phyloP scores from a whole-genome alignment of 129 eudicot species.

The Pseudognaphalium luteoalbum region DNA sequence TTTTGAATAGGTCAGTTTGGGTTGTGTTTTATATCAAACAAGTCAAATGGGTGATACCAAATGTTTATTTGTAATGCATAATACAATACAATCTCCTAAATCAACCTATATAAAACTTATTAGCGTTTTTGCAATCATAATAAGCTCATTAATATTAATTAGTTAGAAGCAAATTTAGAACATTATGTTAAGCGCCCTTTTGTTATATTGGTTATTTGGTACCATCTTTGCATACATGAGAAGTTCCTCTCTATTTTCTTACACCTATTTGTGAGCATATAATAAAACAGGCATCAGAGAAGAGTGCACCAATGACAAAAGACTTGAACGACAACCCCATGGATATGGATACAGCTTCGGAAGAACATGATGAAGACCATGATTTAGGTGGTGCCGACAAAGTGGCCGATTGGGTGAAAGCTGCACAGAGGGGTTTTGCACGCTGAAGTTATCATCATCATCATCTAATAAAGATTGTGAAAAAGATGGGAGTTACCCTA shows the following conservation, averaged over 20 bases:
- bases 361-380: constrained; percentile 28
- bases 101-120: not conserved
- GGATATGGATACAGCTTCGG: constrained; percentile 31
- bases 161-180: not conserved
- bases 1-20: not conserved
- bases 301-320: constrained; percentile 25
- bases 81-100: not conserved
- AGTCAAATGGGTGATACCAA: not conserved
- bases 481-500: constrained; percentile 14
- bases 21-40: not conserved
- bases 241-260: not conserved
- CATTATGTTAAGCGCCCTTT: not conserved
- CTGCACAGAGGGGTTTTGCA: constrained; percentile 39
- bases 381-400: constrained; percentile 35
- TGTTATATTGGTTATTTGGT: not conserved
- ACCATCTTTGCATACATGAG: constrained; percentile 4
- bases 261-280: not conserved
- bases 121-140: not conserved
- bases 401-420: constrained; percentile 42
- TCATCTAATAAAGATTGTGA: constrained; percentile 2
- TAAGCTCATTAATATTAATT: too few relatives aligned
- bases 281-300: constrained; percentile 30
- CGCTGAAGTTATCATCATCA: constrained; percentile 4
- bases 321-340: constrained; percentile 34
- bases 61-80: not conserved